These are phyloP conservation scores for Paramecium biaurelia DNA, from an alignment of 73 alveolate genomes.

Conservation along the genomic window DNA sequence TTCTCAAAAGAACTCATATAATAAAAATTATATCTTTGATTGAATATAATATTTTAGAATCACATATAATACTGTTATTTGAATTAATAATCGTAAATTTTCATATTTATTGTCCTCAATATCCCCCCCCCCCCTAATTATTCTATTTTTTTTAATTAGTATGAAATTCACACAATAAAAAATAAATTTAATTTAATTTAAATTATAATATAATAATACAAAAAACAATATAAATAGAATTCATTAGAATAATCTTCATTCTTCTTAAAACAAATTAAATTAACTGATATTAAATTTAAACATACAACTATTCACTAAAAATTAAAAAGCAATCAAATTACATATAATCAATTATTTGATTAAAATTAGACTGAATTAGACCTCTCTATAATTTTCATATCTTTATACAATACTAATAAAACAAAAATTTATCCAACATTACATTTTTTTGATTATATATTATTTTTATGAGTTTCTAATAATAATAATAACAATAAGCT, in stretches of 20 bases:
- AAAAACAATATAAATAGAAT: background rate
- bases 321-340: background rate
- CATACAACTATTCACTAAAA: background rate
- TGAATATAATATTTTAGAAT: background rate
- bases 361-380: background rate
- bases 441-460: background rate
- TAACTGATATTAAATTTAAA: background rate
- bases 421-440: background rate
- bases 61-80: background rate
- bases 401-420: background rate
- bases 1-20: background rate
- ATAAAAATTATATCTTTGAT: background rate
- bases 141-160: background rate
- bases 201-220: background rate
- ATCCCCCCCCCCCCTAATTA: background rate
- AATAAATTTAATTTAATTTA: background rate
- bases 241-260: background rate
- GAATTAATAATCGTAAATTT: background rate
- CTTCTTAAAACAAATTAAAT: background rate
- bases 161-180: background rate
- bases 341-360: background rate
- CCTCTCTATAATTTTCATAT: background rate
- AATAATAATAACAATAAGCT: background rate
- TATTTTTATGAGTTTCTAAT: background rate
- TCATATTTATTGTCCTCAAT: background rate